These are phyloP conservation scores for Acorus calamus DNA, from an alignment of 106 monocot genomes.

Conservation along the genomic window DNA sequence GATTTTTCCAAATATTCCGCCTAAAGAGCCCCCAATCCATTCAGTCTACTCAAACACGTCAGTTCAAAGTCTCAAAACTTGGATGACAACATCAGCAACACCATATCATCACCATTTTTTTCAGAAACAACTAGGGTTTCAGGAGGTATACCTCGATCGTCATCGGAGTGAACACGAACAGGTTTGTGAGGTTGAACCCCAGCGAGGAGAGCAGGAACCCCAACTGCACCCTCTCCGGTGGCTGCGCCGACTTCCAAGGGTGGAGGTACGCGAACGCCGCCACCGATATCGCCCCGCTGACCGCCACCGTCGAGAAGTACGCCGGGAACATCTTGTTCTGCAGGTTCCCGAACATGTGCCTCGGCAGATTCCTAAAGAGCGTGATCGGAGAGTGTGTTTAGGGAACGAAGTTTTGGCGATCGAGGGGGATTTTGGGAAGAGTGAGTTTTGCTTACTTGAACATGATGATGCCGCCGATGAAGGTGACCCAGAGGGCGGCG, in stretches of 20 bases:
- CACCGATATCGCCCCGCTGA: constrained; percentile 45
- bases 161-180: constrained; percentile 95
- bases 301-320: constrained; percentile 55
- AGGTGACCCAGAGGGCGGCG: constrained; percentile 87
- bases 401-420: too few species aligned
- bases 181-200: constrained; percentile 77
- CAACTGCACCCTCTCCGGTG: constrained; percentile 69
- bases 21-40: too few species aligned
- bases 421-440: too few species aligned
- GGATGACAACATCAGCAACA: too few species aligned
- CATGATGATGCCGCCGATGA: constrained; percentile 99
- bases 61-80: too few species aligned
- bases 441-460: constrained; percentile 53
- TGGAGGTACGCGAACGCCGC: constrained; percentile 81
- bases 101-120: too few species aligned
- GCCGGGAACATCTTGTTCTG: constrained; percentile 98
- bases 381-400: neutral
- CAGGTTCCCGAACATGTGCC: constrained; percentile 89
- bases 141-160: constrained; percentile 64
- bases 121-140: too few species aligned
- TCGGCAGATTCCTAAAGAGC: constrained; percentile 61
- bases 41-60: too few species aligned
- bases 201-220: constrained; percentile 77
- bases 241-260: constrained; percentile 69
- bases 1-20: too few species aligned